Evolutionary conservation across 2,329 filamentous ascomycete genomes (phyloP).

Genomic region (Hyphodiscus sp.): DNA sequence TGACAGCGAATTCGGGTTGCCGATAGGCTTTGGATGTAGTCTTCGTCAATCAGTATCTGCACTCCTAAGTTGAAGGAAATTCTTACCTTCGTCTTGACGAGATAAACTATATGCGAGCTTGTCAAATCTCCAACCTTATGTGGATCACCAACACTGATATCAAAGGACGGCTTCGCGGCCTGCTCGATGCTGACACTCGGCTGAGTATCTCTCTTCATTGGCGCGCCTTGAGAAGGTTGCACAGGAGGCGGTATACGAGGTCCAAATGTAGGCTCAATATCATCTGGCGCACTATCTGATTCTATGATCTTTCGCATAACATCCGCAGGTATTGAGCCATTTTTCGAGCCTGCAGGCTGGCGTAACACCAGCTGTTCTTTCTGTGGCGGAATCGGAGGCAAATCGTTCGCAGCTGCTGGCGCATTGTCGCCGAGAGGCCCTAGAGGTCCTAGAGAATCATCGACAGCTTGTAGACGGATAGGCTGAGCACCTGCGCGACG

Average conservation of each 20-base stretch:
- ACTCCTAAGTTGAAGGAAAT: not conserved
- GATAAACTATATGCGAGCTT: conserved; percentile 96
- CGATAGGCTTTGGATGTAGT: conserved; percentile 95
- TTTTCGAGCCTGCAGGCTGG: conserved; percentile 24
- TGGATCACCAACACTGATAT: conserved; percentile 89
- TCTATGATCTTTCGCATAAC: conserved; percentile 48
- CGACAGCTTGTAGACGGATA: conserved; percentile 70
- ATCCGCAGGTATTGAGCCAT: conserved; percentile 49
- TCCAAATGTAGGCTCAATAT: conserved; percentile 42
- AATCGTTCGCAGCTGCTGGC: conserved; percentile 34
- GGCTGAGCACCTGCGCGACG: conserved; percentile 67
- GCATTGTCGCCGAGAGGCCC: conserved; percentile 55
- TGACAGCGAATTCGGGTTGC: conserved; percentile 87
- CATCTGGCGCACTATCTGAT: conserved; percentile 66
- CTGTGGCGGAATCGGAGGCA: conserved; percentile 62
- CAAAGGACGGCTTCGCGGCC: conserved; percentile 84
- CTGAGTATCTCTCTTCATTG: conserved; percentile 45
- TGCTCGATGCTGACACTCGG: conserved; percentile 90
- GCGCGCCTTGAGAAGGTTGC: conserved; percentile 48
- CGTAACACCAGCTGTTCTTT: conserved; percentile 48
- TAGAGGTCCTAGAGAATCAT: conserved; percentile 68
- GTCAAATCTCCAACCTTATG: conserved; percentile 97
- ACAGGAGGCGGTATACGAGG: conserved; percentile 63
- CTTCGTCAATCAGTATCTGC: conserved; percentile 38
- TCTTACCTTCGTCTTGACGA: conserved; percentile 80